Conservation (phyloP, 495 filamentous ascomycete species). For the Penicillium crystallinum region DNA sequence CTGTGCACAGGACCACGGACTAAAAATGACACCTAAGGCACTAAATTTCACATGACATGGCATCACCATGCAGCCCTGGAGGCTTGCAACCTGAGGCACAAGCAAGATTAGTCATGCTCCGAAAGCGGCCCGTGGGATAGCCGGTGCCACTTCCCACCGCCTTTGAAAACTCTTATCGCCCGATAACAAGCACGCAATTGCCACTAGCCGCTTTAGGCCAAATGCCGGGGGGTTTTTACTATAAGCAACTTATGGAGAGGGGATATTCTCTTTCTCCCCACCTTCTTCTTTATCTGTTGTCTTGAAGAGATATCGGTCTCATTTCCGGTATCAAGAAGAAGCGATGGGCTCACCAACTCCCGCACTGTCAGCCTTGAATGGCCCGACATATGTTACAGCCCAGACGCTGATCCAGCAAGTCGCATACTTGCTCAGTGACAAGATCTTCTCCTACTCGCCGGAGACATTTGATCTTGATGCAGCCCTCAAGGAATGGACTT, state of each 20-base stretch:
- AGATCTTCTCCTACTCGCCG: slow-evolving; percentile 94
- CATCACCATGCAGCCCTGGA: too few relatives aligned
- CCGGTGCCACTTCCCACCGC: slow-evolving; percentile 18
- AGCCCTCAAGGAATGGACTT: slow-evolving; percentile 71
- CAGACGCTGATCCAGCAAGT: slow-evolving; percentile 94
- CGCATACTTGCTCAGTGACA: slow-evolving; percentile 87
- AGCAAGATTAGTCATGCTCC: slow-evolving; percentile 2
- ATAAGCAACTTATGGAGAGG: slow-evolving; percentile 15
- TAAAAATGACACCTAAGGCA: neutral
- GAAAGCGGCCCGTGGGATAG: slow-evolving; percentile 16
- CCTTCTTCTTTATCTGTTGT: slow-evolving; percentile 23
- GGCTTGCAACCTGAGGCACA: too few relatives aligned
- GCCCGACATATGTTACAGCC: slow-evolving; percentile 85
- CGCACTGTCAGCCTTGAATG: slow-evolving; percentile 61
- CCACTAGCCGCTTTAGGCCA: slow-evolving; percentile 35
- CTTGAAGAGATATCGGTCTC: slow-evolving; percentile 21
- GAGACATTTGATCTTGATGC: slow-evolving; percentile 85
- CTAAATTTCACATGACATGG: too few relatives aligned
- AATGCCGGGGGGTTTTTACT: slow-evolving; percentile 31
- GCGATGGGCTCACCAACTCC: slow-evolving; percentile 34
- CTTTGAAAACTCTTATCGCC: slow-evolving; percentile 2
- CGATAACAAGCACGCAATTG: slow-evolving; percentile 24
- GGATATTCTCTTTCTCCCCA: slow-evolving; percentile 19
- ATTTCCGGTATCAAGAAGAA: slow-evolving; percentile 25
- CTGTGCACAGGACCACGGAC: neutral